Evolutionary conservation across 2,329 filamentous ascomycete genomes (phyloP).

Genomic region (Rhytidhysteron rufulum): DNA sequence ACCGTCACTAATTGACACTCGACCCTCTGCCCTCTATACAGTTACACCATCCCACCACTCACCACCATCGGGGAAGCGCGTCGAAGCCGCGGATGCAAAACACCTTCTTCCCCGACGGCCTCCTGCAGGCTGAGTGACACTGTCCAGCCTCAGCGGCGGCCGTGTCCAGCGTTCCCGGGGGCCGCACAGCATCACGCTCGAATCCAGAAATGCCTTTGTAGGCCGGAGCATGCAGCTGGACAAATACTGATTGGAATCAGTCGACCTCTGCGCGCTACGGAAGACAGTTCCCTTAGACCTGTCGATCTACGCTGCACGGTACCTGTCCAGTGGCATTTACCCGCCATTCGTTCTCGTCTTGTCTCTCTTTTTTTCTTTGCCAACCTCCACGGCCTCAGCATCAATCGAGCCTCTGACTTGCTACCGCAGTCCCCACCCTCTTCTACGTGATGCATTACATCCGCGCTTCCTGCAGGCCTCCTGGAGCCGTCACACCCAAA

Average conservation of each 20-base stretch:
- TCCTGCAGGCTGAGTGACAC: background rate
- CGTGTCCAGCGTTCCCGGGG: no score
- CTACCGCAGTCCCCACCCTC: background rate
- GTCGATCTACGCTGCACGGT: background rate
- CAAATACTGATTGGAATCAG: background rate
- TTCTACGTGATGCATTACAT: background rate
- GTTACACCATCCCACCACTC: background rate
- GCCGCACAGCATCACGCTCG: background rate
- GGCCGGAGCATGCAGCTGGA: background rate
- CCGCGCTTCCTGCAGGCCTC: background rate
- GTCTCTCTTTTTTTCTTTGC: background rate
- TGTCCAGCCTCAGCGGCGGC: no score
- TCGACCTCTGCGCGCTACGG: background rate
- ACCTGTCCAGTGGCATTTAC: background rate
- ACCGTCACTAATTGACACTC: background rate
- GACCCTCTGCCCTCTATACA: background rate
- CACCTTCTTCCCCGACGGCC: background rate
- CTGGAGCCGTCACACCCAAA: background rate
- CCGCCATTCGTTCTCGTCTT: no score
- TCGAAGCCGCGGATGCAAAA: background rate
- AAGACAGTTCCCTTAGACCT: background rate
- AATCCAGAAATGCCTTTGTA: background rate
- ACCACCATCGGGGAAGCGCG: background rate
- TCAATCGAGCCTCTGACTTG: background rate
- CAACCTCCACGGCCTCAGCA: background rate